Percentiles rank a stretch among this genome's conserved stretches.
Conservation (phyloP, 495 filamentous ascomycete genomes). For the Penicillium goetzii region DNA sequence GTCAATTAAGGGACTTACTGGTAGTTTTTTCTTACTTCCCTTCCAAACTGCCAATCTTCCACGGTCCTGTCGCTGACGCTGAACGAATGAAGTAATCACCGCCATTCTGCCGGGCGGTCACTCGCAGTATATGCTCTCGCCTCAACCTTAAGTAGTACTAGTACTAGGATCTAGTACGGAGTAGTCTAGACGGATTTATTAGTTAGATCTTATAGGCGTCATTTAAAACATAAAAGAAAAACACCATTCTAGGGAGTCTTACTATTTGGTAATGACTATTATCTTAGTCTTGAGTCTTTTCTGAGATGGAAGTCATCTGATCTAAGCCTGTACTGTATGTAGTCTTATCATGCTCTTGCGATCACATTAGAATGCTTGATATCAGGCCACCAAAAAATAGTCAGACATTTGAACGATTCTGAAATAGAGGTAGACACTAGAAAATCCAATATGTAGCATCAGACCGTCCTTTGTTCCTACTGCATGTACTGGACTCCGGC, state of each 20-base stretch:
- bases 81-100: constrained; percentile 31
- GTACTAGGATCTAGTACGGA: no score
- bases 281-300: neutral
- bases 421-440: neutral
- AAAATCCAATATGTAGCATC: neutral
- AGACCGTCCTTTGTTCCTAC: neutral
- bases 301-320: neutral
- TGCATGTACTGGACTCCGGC: neutral
- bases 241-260: no score
- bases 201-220: neutral
- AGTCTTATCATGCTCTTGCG: neutral
- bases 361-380: neutral
- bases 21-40: constrained; percentile 19
- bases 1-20: constrained; percentile 26
- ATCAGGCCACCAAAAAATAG: neutral
- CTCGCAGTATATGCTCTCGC: neutral
- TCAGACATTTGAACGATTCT: neutral
- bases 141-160: neutral
- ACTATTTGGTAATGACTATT: neutral
- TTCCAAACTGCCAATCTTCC: constrained; percentile 18
- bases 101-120: constrained; percentile 34
- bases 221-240: neutral
- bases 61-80: constrained; percentile 23
- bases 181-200: neutral
- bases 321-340: neutral